Evolutionary conservation across 1,284 basidiomycete genomes (phyloP).

Genomic region (Xanthoconium separans): DNA sequence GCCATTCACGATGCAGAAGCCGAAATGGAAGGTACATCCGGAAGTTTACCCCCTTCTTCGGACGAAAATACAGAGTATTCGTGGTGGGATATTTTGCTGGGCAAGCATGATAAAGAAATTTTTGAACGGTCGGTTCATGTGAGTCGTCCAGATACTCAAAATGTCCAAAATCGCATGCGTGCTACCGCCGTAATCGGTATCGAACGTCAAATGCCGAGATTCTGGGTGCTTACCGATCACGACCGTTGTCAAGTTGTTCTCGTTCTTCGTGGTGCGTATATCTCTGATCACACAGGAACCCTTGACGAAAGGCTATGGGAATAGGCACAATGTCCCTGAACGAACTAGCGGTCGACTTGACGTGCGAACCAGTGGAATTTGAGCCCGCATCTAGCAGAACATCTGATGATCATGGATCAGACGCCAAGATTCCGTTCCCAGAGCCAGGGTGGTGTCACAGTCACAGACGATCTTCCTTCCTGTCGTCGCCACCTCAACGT

Average conservation of each 20-base stretch:
- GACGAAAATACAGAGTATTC: conserved; percentile 46
- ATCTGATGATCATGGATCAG: conserved; percentile 28
- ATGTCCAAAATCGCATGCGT: conserved; percentile 40
- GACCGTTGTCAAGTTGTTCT: conserved; percentile 68
- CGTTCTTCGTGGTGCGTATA: conserved; percentile 57
- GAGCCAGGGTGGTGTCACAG: conserved; percentile 26
- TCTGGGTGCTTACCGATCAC: conserved; percentile 81
- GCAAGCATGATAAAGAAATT: conserved; percentile 76
- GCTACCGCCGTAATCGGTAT: conserved; percentile 59
- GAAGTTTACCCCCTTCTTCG: conserved; percentile 18
- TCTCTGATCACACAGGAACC: background rate
- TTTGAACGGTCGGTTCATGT: conserved; percentile 57
- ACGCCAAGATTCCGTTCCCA: conserved; percentile 30
- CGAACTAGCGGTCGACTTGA: conserved; percentile 79
- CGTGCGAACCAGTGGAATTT: conserved; percentile 71
- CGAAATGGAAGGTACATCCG: conserved; percentile 51
- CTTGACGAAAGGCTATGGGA: conserved; percentile 11
- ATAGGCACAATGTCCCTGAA: conserved; percentile 80
- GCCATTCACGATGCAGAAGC: conserved; percentile 70
- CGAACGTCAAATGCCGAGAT: conserved; percentile 72
- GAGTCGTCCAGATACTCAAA: conserved; percentile 25
- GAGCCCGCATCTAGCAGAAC: conserved; percentile 45
- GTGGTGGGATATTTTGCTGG: conserved; percentile 78
- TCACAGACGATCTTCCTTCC: conserved; percentile 24
- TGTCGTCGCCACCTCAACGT: conserved; percentile 16